Evolutionary conservation across 1,284 basidiomycete species (phyloP).

Genomic region (Puccinia polysora): DNA sequence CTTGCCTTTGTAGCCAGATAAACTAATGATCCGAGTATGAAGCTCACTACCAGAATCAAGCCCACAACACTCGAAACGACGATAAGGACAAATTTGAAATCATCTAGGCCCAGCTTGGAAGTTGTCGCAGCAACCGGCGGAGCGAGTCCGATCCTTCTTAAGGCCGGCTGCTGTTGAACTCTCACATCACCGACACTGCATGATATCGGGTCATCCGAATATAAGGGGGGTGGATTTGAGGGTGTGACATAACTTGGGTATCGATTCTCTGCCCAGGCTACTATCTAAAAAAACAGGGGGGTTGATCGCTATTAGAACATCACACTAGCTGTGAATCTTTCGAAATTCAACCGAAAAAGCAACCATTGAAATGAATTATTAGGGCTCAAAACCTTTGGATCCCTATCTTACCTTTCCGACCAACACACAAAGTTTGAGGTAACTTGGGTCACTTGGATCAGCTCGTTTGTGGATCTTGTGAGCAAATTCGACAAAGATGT

Average conservation of each 20-base stretch:
- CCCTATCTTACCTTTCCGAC: constrained; percentile 64
- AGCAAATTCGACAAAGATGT: constrained; percentile 78
- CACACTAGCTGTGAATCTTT: not conserved
- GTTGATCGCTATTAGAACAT: too few species aligned
- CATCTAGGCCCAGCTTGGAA: constrained; percentile 20
- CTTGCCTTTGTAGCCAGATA: constrained; percentile 36
- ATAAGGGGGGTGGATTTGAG: constrained; percentile 21
- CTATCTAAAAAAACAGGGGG: constrained; percentile 18
- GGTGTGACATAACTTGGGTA: constrained; percentile 38
- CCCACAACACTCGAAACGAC: constrained; percentile 21
- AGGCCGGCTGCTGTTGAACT: constrained; percentile 32
- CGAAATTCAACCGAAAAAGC: too few species aligned
- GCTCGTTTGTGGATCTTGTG: constrained; percentile 78
- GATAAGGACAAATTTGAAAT: constrained; percentile 36
- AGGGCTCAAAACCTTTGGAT: too few species aligned
- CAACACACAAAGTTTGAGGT: constrained; percentile 70
- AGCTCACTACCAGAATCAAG: constrained; percentile 11
- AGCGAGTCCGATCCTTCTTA: not conserved
- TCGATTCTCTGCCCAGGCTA: constrained; percentile 34
- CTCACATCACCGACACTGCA: constrained; percentile 21
- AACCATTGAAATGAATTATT: too few species aligned
- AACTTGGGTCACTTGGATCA: constrained; percentile 76
- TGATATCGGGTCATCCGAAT: constrained; percentile 25
- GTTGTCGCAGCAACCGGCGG: not conserved
- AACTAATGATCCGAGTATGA: constrained; percentile 25